These are phyloP conservation scores for Parastagonospora nodorum DNA, from an alignment of 2,329 filamentous ascomycete genomes.

Conservation along the genomic window DNA sequence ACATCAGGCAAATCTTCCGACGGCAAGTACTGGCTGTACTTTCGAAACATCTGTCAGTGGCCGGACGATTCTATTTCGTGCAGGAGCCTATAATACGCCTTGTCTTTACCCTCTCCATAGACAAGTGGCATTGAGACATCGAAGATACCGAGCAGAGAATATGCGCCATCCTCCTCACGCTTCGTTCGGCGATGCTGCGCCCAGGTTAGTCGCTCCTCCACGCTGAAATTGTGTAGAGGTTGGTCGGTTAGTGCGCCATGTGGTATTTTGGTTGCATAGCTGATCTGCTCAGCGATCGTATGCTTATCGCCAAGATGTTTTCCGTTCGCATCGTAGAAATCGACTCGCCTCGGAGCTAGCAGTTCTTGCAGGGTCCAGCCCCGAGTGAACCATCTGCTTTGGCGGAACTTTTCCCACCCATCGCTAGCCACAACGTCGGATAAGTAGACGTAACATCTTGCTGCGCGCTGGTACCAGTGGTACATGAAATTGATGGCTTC, in stretches of 20 bases:
- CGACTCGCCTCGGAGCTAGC: slow-evolving; percentile 12
- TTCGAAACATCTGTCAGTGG: no score
- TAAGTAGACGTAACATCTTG: slow-evolving; percentile 17
- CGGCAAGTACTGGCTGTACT: no score
- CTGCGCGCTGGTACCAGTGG: slow-evolving; percentile 11
- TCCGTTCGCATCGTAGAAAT: slow-evolving; percentile 12
- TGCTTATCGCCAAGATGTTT: slow-evolving; percentile 3
- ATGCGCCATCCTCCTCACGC: slow-evolving; percentile 19
- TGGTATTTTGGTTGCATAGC: not conserved
- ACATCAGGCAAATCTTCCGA: no score
- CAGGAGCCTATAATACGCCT: no score
- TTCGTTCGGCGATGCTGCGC: slow-evolving; percentile 10
- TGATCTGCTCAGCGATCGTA: not conserved
- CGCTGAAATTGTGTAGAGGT: slow-evolving; percentile 3
- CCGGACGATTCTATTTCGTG: no score
- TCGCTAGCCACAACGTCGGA: slow-evolving; percentile 1
- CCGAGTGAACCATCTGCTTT: slow-evolving; percentile 19
- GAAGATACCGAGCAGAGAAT: slow-evolving; percentile 26
- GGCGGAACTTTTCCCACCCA: not conserved
- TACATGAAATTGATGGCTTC: slow-evolving; percentile 12
- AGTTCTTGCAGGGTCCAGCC: slow-evolving; percentile 25
- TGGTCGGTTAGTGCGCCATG: no score
- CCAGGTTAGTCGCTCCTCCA: slow-evolving; percentile 22
- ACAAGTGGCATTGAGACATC: slow-evolving; percentile 19
- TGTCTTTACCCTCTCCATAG: not conserved